Conservation (phyloP, 371 early-diverging fungal genomes). For the Apophysomyces trapeziformis region DNA sequence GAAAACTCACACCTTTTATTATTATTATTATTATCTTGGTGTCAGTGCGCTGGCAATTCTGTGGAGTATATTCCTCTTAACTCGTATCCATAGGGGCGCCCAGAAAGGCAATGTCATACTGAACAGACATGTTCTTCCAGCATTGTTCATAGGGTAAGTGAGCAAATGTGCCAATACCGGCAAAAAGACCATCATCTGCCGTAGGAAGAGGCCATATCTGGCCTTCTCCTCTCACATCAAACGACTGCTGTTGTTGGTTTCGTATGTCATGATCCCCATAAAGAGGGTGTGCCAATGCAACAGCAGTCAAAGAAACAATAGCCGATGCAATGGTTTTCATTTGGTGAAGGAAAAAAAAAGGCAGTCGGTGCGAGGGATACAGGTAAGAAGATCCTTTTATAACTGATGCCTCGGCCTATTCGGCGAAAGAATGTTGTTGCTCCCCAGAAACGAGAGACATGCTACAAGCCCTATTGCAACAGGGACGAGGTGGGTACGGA, state of each 20-base stretch:
- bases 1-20: constrained; percentile 40
- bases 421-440: too few relatives aligned
- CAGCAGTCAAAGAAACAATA: background rate
- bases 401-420: too few relatives aligned
- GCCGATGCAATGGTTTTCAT: background rate
- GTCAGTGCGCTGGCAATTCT: too few relatives aligned
- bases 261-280: constrained; percentile 26
- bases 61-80: background rate
- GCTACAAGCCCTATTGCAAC: too few relatives aligned
- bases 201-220: background rate
- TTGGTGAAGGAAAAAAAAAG: background rate
- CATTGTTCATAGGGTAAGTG: constrained; percentile 52
- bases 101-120: constrained; percentile 54
- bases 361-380: background rate
- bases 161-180: constrained; percentile 58
- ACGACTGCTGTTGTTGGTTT: constrained; percentile 14
- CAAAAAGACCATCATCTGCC: constrained; percentile 16
- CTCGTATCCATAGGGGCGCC: constrained; percentile 36
- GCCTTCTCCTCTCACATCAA: background rate
- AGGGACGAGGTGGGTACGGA: too few relatives aligned
- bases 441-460: too few relatives aligned
- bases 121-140: constrained; percentile 39
- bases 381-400: background rate
- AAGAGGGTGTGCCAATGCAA: background rate
- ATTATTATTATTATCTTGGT: too few relatives aligned